These are phyloP conservation scores for Polyporus tsugae DNA, from an alignment of 1,284 basidiomycete species.

Conservation along the genomic window DNA sequence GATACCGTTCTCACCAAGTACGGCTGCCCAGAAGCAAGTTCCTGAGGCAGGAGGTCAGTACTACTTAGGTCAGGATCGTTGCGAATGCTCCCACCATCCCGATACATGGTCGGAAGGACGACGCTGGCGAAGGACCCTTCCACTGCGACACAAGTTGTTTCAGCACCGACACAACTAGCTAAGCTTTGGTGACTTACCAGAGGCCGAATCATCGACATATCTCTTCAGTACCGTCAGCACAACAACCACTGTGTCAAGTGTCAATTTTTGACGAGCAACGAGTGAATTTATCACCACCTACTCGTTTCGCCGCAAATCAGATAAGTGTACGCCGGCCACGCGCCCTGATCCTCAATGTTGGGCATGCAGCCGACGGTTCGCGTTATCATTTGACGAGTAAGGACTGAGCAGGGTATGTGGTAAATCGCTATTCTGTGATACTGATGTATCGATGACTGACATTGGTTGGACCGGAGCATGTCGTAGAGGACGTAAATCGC, in stretches of 20 bases:
- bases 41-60: not conserved
- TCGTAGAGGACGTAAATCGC: not conserved
- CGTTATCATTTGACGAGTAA: not conserved
- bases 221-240: slow-evolving; percentile 4
- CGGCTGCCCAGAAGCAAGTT: slow-evolving; percentile 7
- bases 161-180: not conserved
- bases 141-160: not conserved
- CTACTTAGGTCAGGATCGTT: too few relatives aligned
- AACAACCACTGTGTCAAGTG: not conserved
- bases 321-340: slow-evolving; percentile 6
- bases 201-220: slow-evolving; percentile 5
- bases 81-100: slow-evolving; percentile 4
- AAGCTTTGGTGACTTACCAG: not conserved
- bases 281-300: not conserved
- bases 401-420: not conserved
- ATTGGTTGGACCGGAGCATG: not conserved
- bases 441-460: not conserved
- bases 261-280: not conserved
- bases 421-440: not conserved
- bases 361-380: slow-evolving; percentile 4
- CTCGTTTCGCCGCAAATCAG: slow-evolving; percentile 1
- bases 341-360: slow-evolving; percentile 6
- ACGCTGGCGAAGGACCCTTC: not conserved
- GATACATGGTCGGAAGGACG: slow-evolving; percentile 8
- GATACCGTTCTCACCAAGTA: slow-evolving; percentile 6